Conservation (phyloP, 176 grass and related monocot genomes). For the Microstegium vimineum region DNA sequence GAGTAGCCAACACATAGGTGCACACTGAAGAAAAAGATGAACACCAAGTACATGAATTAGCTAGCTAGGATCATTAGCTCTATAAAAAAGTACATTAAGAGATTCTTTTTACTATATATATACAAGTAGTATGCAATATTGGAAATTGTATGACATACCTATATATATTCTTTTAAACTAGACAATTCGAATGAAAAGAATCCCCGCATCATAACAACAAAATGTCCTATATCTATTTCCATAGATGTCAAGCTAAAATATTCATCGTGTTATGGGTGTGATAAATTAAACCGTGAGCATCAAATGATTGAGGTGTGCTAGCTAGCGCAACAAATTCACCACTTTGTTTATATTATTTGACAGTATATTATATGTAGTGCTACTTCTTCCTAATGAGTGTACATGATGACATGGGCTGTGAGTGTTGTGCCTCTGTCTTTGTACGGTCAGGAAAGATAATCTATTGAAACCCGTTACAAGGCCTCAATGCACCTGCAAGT, state of each 20-base stretch:
- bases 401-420: conserved; percentile 44
- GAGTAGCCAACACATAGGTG: conserved; percentile 4
- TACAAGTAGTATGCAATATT: not conserved
- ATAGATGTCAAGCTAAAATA: conserved; percentile 26
- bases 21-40: not conserved
- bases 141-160: not conserved
- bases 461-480: conserved; percentile 25
- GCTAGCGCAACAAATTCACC: conserved; percentile 21
- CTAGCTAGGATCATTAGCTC: not conserved
- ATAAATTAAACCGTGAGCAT: conserved; percentile 26
- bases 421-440: conserved; percentile 25
- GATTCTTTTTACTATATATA: not conserved
- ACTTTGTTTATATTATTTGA: conserved; percentile 13
- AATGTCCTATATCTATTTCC: conserved; percentile 7
- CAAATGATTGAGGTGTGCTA: conserved; percentile 17
- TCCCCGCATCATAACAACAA: not conserved
- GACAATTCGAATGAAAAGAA: not conserved
- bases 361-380: conserved; percentile 26
- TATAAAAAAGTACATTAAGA: not conserved
- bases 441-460: conserved; percentile 37
- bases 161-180: not conserved
- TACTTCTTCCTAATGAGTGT: conserved; percentile 45
- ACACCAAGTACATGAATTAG: not conserved
- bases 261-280: not conserved
- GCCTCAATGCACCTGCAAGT: conserved; percentile 7